Evolutionary conservation across 1,139 yeast genomes (phyloP).

Genomic region (Scheffersomyces quercinus): DNA sequence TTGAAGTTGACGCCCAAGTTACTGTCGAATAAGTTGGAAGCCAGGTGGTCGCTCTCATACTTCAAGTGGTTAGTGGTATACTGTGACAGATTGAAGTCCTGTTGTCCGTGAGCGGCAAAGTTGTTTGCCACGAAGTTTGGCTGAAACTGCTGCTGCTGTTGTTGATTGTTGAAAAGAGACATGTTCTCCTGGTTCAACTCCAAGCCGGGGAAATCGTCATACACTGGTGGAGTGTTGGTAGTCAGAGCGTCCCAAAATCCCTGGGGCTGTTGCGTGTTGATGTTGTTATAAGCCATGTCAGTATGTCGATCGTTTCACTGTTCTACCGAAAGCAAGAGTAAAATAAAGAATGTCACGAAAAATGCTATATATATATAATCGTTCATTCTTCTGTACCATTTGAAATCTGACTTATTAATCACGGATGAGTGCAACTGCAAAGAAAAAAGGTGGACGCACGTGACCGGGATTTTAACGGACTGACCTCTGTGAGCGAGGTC

Average conservation of each 20-base stretch:
- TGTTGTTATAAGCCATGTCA: not conserved
- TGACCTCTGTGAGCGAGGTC: too few relatives aligned
- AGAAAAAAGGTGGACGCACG: too few relatives aligned
- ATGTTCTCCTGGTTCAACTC: conserved; percentile 8
- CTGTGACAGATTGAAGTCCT: not conserved
- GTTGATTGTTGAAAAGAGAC: conserved; percentile 3
- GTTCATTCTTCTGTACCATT: too few relatives aligned
- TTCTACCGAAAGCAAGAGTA: too few relatives aligned
- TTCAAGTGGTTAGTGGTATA: not conserved
- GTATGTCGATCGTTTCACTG: too few relatives aligned
- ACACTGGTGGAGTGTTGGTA: not conserved
- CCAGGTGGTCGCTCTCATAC: not conserved
- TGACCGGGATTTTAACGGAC: too few relatives aligned
- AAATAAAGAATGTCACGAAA: too few relatives aligned
- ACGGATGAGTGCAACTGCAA: too few relatives aligned
- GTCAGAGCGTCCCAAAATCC: not conserved
- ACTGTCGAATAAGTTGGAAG: not conserved
- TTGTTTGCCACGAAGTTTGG: not conserved
- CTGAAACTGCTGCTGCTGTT: not conserved
- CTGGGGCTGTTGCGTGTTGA: not conserved
- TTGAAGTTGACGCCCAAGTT: not conserved
- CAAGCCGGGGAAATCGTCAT: conserved; percentile 1
- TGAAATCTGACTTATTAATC: too few relatives aligned
- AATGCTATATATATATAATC: too few relatives aligned
- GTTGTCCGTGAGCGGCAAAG: not conserved